phyloP scores from a whole-genome alignment of 495 filamentous ascomycete species.

The Cairneyella variabilis region DNA sequence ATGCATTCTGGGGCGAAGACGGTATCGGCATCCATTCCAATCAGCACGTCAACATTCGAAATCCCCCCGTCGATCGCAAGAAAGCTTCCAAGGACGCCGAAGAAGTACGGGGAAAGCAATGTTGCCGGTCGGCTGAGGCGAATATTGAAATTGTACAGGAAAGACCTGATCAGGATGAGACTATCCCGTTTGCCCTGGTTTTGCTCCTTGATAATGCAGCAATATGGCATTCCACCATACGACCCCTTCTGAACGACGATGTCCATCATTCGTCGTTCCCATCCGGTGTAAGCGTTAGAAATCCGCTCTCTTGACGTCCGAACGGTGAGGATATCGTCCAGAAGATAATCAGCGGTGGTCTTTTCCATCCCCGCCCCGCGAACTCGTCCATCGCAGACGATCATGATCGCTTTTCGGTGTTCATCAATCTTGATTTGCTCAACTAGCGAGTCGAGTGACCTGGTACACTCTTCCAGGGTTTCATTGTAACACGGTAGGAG shows the following conservation, averaged over 20 bases:
- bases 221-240: slow-evolving; percentile 61
- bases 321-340: slow-evolving; percentile 65
- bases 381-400: slow-evolving; percentile 73
- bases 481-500: slow-evolving; percentile 34
- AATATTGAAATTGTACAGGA: slow-evolving; percentile 68
- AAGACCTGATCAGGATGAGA: slow-evolving; percentile 74
- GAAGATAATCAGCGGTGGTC: slow-evolving; percentile 64
- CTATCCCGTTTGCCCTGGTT: slow-evolving; percentile 78
- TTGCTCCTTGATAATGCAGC: slow-evolving; percentile 61
- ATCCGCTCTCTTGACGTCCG: slow-evolving; percentile 42
- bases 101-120: slow-evolving; percentile 26
- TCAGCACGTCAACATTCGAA: slow-evolving; percentile 23
- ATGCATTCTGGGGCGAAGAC: slow-evolving; percentile 28
- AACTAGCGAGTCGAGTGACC: slow-evolving; percentile 31
- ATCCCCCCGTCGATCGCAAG: slow-evolving; percentile 24
- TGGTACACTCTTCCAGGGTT: slow-evolving; percentile 26
- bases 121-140: slow-evolving; percentile 19
- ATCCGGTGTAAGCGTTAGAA: neutral
- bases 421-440: slow-evolving; percentile 25
- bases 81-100: slow-evolving; percentile 8
- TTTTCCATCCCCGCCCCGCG: slow-evolving; percentile 70
- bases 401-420: slow-evolving; percentile 63
- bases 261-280: slow-evolving; percentile 69
- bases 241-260: slow-evolving; percentile 66
- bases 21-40: slow-evolving; percentile 33